Base-by-base conservation (phyloP, 768 basidiomycete species). In the Arthromyces matolae region DNA sequence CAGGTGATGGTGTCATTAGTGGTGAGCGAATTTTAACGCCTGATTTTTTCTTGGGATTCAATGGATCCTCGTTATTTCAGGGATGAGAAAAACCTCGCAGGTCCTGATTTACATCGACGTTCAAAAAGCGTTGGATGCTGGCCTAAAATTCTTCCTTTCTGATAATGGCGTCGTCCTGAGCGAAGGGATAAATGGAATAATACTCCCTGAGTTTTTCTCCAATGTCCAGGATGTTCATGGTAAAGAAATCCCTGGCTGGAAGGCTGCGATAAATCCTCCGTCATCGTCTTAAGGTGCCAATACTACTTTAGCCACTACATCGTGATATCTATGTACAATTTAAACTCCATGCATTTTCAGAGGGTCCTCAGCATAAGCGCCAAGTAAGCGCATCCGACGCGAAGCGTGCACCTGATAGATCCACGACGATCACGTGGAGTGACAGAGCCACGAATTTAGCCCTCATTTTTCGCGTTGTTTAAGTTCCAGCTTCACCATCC, bases 161-260 rank as follows among this genome's bases (percentile, higher is more conserved):
- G 71, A 79, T 3, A 97, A 98, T 53, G 92, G 90, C 2, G 94
- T 97, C 16, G 77, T 97, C 9, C 77, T 98, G 1, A 92, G 90
- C 0, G 83, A 81, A 41, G 95, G 95, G 1, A 72, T 91, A 50
- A 72, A 71, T 33, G 58, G 61, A 3, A 92, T 93, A 0, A 71
- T 79, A 46, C 59, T 95, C 10, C 58, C 66, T 3, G 66, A 78
- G 20, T 88, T 80, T 60, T 98, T 96, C 66, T 54, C 67, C 23
- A 29, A n/a, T 29, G 50, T 51, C 14, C 44, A 37, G 22, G 31
- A 51, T n/a, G 16, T 23, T 8, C 9, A 29, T 7, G 42, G 42
- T 5, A 16, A 33, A 25, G 25, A 36, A 29, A 25, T 50, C 13
- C 5, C 22, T 24, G 49, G 49, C 24, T 50, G 49, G 49, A 31